Conservation (phyloP, 306 rosid species). For the Cyclanthera cordifolia region DNA sequence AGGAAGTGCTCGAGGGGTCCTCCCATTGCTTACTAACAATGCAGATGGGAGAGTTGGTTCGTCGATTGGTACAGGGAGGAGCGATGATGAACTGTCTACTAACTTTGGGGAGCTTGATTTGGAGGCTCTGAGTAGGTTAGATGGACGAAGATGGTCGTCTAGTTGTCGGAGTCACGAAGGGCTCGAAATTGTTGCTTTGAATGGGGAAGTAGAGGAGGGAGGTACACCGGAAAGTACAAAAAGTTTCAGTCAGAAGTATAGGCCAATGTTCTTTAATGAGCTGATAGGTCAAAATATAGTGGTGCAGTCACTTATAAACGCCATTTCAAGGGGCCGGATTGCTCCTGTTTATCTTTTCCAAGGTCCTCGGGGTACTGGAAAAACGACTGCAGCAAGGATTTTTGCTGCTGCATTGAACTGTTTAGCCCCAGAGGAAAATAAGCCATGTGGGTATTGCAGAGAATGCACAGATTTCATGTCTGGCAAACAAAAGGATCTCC, state of each 20-base stretch:
- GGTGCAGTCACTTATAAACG: conserved; percentile 74
- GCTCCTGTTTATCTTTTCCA: conserved; percentile 97
- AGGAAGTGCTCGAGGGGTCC: conserved; percentile 61
- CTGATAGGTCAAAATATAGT: conserved; percentile 90
- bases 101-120: conserved; percentile 94
- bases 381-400: conserved; percentile 80
- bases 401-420: conserved; percentile 88
- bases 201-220: conserved; percentile 63
- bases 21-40: conserved; percentile 60
- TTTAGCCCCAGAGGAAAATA: conserved; percentile 50
- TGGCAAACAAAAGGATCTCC: conserved; percentile 53
- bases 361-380: conserved; percentile 97
- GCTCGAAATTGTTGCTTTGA: conserved; percentile 63
- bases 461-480: conserved; percentile 59
- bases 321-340: conserved; percentile 66
- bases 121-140: conserved; percentile 90
- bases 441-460: conserved; percentile 89
- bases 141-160: conserved; percentile 92
- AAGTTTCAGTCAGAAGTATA: conserved; percentile 78
- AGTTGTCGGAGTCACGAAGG: conserved; percentile 94
- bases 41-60: conserved; percentile 63
- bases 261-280: conserved; percentile 65
- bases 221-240: conserved; percentile 49
- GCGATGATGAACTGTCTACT: conserved; percentile 85
- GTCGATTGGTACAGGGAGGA: conserved; percentile 71